Conservation (phyloP, 768 basidiomycete species). For the Panaeolus cyanescens region DNA sequence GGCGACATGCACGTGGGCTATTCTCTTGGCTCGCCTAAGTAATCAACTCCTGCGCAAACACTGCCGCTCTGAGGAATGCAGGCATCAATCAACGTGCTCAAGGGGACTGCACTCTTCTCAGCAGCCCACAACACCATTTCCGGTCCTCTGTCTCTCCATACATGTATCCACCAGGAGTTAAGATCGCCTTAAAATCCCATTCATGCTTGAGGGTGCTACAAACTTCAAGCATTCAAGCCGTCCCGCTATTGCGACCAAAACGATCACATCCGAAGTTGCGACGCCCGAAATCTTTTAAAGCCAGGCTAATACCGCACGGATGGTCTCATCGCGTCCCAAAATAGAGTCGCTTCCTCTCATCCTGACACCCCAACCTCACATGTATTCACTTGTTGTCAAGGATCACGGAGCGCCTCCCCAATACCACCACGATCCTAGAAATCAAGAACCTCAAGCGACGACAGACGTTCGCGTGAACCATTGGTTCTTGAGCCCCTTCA, state of each 20-base stretch:
- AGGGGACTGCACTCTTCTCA: neutral
- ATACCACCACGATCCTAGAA: neutral
- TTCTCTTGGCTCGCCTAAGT: neutral
- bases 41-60: neutral
- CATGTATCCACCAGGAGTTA: neutral
- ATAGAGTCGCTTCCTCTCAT: slow-evolving; percentile 1
- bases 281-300: neutral
- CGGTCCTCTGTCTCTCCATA: neutral
- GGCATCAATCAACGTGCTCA: neutral
- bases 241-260: neutral
- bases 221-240: neutral
- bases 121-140: neutral
- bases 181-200: neutral
- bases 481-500: neutral
- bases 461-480: neutral
- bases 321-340: neutral
- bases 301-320: neutral
- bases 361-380: neutral
- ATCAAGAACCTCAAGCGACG: neutral
- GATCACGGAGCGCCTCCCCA: neutral
- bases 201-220: neutral
- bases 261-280: neutral
- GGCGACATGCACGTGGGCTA: neutral
- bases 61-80: neutral
- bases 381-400: neutral